Base-by-base conservation (phyloP, 352 stramenopile genomes). In the Phytophthora sp. region DNA sequence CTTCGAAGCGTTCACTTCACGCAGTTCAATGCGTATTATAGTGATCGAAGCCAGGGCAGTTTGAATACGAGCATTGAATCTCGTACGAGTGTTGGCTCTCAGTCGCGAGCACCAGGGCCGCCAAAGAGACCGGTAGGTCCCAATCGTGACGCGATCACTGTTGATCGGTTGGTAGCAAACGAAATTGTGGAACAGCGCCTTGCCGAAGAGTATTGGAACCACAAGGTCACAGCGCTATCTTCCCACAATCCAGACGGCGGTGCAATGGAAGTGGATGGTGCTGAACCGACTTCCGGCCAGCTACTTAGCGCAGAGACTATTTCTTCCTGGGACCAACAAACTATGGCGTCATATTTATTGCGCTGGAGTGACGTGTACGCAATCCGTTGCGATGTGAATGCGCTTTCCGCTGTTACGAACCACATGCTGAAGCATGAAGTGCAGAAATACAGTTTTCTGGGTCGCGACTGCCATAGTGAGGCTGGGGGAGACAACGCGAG, bases 21-120 rank as follows among this genome's bases (percentile, higher is more conserved):
- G 12, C 82, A 92, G 23, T 57, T 87, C 20, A 89, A 92, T 55
- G 79, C 82, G 16, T 92, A 92, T 49, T 92, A 92, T 30, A 85
- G 80, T 23, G 80, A 90, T 52, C 65, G 66, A 66, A 78, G 55
- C 20, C 73, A 73, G 62, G 60, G 62, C 4, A 63, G 70, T 56
- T 49, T 74, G 45, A 74, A 55, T 38, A 46, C 61, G 36, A 52
- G 26, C 26, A 4, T 38, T 52, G 2, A 7, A 30, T 41, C 30
- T 30, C 74, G n/a, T n/a, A n/a, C n/a, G 36, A 52, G 26, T 30
- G 6, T 38, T 52, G 2, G 8, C 35, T 41, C 30, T 30, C 74
- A 67, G 38, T 31, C 52, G n/a, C 36, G 41, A 21, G 11, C 23
- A 45, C 16, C 18, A 50, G 38, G 33, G 5, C 9, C 20, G 7